Evolutionary conservation across 441 rosid genomes (phyloP), one percentile per base, ranked within the genome.

Genomic region (Melastoma candidum): DNA sequence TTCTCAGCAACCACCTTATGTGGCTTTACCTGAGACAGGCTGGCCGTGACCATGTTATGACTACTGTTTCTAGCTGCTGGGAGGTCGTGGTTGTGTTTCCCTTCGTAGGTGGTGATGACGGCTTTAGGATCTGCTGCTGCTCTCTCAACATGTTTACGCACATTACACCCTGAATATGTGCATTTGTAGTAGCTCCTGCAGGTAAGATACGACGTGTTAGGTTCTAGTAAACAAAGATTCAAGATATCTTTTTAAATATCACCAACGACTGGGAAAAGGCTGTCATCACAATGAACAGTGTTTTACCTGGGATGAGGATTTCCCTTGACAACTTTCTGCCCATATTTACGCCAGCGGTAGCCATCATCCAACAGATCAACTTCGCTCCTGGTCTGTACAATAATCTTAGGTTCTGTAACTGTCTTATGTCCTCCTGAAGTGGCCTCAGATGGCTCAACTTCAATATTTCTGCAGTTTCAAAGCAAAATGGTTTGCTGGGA

Each of bases 291-390:
- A 26, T 39, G 41, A 53, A 24, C 8, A 25, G 10, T 26, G 9
- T 39, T 44, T 45, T 63, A 82, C 88, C 84, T 79, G 0, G 88
- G 84, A 70, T 82, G 74, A 5, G 82, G 77, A 57, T 75, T 82
- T 58, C 88, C 88, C 71, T 82, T 79, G 68, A 82, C 84, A 59
- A 79, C 81, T 65, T 82, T 79, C 77, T 79, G 88, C 53, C 88
- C 88, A 46, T 82, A 82, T 61, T 77, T 79, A 51, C 84, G 84
- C 88, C 88, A 82, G 44, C 74, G 73, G 63, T 77, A 82, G 39
- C 88, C 88, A 70, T 82, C 88, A 55, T 82, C 88, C 13, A 82
- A 71, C 58, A 82, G 84, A 62, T 82, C 88, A 11, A 82, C 81
- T 73, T 82, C 83, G 66, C 84, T 82, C 71, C 76, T 77, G 53